A percentile compares a stretch with the other conserved stretches of the same genome.
phyloP scores from a whole-genome alignment of 2,329 filamentous ascomycete genomes.

The Xylaria sp. region DNA sequence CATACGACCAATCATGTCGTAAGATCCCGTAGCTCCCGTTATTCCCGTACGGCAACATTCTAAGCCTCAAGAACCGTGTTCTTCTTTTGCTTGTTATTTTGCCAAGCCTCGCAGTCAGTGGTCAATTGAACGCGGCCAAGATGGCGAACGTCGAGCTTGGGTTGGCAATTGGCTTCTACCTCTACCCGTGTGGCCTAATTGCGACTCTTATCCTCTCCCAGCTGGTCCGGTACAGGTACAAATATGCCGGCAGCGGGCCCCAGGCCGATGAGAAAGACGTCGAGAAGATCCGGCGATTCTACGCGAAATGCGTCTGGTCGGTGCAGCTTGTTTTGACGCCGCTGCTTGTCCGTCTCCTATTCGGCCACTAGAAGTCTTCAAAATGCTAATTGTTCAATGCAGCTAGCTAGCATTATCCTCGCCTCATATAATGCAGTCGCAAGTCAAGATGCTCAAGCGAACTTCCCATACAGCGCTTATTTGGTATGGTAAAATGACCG shows the following conservation, averaged over 20 bases:
- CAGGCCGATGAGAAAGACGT: constrained; percentile 46
- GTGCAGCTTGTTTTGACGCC: constrained; percentile 50
- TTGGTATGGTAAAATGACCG: constrained; percentile 38
- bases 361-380: background rate
- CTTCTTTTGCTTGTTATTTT: constrained; percentile 1
- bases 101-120: constrained; percentile 18
- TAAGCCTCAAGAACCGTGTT: background rate
- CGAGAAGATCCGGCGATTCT: constrained; percentile 46
- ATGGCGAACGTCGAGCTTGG: constrained; percentile 52
- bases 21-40: constrained; percentile 2
- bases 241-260: constrained; percentile 43
- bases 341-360: constrained; percentile 42
- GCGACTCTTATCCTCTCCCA: constrained; percentile 51
- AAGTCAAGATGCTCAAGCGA: constrained; percentile 42
- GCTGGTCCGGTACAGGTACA: constrained; percentile 51
- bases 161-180: constrained; percentile 53
- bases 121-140: constrained; percentile 24
- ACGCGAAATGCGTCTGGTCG: constrained; percentile 50
- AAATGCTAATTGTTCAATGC: constrained; percentile 11
- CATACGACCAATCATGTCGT: constrained; percentile 3
- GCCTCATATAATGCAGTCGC: constrained; percentile 49
- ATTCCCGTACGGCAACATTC: constrained; percentile 2
- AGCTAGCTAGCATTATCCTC: constrained; percentile 50
- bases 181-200: constrained; percentile 55
- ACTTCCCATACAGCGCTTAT: constrained; percentile 55